Evolutionary conservation across 192 early-diverging fungal species (phyloP), one percentile per base, ranked within the genome.

Genomic region (Martensiomyces pterosporus): DNA sequence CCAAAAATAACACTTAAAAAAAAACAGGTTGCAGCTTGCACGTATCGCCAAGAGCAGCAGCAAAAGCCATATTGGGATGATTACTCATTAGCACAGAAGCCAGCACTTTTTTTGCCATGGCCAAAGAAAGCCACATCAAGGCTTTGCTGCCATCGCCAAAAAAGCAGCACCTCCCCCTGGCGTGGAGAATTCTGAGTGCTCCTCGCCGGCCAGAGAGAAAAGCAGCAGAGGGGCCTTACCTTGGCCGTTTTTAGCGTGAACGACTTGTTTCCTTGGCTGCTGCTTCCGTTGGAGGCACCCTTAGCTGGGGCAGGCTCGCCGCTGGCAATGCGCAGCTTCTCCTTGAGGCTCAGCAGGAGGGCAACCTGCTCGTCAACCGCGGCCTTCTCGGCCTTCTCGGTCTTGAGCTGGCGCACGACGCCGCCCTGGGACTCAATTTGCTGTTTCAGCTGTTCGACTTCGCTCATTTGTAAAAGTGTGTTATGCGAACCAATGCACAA

Each of bases 161-260:
- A n/a, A n/a, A n/a, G n/a, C n/a, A n/a, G n/a, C n/a, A n/a, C n/a
- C n/a, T n/a, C n/a, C n/a, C n/a, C n/a, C n/a, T n/a, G n/a, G n/a
- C n/a, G n/a, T n/a, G n/a, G n/a, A n/a, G n/a, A n/a, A n/a, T n/a
- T n/a, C n/a, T n/a, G n/a, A n/a, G n/a, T n/a, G n/a, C n/a, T n/a
- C n/a, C n/a, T n/a, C n/a, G n/a, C n/a, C n/a, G n/a, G n/a, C n/a
- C n/a, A n/a, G n/a, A n/a, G n/a, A n/a, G n/a, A n/a, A n/a, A n/a
- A n/a, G n/a, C n/a, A n/a, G n/a, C n/a, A n/a, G n/a, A n/a, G n/a
- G n/a, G n/a, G n/a, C 23, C 26, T 64, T 65, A 64, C 62, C 57
- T 93, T 93, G 39, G 90, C 80, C 2, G 80, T 85, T 60, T 93
- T 93, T 9, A 93, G 76, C 10, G 71, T 70, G 39, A 88, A 9